phyloP scores from a whole-genome alignment of 352 stramenopile genomes.

The Phytophthora multivora region DNA sequence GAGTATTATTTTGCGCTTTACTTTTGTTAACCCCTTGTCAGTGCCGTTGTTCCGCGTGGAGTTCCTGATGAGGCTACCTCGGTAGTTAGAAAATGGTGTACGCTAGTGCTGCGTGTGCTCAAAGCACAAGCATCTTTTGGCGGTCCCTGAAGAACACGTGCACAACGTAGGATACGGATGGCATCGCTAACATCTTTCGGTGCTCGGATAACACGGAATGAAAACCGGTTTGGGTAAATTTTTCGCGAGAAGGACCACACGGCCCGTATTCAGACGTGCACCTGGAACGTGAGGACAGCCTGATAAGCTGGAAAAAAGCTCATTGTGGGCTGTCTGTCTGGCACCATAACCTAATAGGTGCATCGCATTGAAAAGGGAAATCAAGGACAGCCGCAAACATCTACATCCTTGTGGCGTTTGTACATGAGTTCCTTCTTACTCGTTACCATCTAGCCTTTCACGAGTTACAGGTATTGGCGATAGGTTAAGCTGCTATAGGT shows the following conservation, averaged over 20 bases:
- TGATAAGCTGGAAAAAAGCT: background rate
- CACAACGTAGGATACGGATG: background rate
- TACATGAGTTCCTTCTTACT: too few relatives aligned
- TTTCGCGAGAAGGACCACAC: background rate
- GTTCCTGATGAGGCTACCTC: background rate
- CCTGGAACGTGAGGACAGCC: background rate
- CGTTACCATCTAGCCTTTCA: too few relatives aligned
- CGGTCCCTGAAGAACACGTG: background rate
- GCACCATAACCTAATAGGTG: background rate
- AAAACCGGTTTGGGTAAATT: background rate
- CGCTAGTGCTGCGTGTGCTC: background rate
- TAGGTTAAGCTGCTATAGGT: background rate
- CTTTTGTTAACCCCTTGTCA: too few relatives aligned
- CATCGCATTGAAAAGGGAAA: background rate
- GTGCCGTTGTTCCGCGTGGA: background rate
- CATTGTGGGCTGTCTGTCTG: background rate
- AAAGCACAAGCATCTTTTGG: conserved; percentile 2
- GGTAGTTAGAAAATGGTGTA: background rate
- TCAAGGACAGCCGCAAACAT: background rate
- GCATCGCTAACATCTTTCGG: background rate
- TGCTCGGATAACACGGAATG: too few relatives aligned
- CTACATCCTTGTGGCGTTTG: too few relatives aligned
- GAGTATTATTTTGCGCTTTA: too few relatives aligned
- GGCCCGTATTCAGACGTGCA: background rate
- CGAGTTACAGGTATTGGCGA: too few relatives aligned